Evolutionary conservation across 345 rosid genomes (phyloP), one percentile per base, ranked within the genome.

Genomic region (Turritis glabra): DNA sequence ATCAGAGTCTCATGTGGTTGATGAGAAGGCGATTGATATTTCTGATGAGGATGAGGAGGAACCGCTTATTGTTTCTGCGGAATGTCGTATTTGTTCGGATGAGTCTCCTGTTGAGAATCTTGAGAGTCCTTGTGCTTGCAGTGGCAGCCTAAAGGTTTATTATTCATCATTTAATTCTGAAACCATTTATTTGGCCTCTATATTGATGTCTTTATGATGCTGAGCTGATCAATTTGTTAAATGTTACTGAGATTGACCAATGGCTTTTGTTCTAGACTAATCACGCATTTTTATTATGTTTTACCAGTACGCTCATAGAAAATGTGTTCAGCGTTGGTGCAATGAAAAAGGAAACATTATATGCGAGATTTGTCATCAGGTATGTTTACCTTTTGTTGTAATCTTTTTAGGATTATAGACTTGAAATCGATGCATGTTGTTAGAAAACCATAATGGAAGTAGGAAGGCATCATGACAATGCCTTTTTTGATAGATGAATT

Each of bases 291-390:
- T 63, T 8, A 2, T 27, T 35, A n/a, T n/a, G 3, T 19, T 59
- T 50, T 18, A 32, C 67, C 80, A 89, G 96, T 91, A 83, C 81
- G 97, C 98, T 57, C 96, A 94, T 74, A 82, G 93, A 46, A 90
- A 89, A 73, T 94, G 98, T 71, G 91, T 94, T 73, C 96, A 94
- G 71, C 97, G 87, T 69, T 94, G 98, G 98, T 94, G 97, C 84
- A 83, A 91, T 60, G 97, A 94, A 81, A 94, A 94, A 78, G 93
- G 97, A 17, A 90, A 94, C 54, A 88, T 77, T 48, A 80, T 81
- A 17, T 94, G 98, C 53, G 98, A 94, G 82, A 94, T 94, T 41
- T 91, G 97, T 65, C 96, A 91, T 81, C 91, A 90, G 98, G 97
- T 91, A 79, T 47, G 33, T 51, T 71, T 29, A 17, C 17, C 8